These are phyloP conservation scores for Triticum timopheevii DNA, from an alignment of 176 grass and related monocot genomes.

Conservation along the genomic window DNA sequence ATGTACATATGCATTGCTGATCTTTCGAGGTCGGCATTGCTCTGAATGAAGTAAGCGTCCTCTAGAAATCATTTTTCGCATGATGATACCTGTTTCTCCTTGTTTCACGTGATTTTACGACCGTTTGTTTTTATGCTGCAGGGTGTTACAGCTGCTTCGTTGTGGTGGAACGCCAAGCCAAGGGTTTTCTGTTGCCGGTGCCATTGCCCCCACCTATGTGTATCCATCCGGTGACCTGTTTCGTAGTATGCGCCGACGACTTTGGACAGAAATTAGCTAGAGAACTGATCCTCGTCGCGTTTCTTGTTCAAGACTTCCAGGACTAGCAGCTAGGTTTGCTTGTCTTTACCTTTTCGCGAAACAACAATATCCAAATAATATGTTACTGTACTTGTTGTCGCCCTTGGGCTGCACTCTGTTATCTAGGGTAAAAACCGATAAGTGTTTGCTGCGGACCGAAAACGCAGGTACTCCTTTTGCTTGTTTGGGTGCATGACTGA, in stretches of 20 bases:
- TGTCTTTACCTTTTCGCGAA: neutral
- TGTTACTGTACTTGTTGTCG: neutral
- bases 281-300: neutral
- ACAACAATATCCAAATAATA: neutral
- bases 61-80: neutral
- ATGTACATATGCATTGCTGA: slow-evolving; percentile 36
- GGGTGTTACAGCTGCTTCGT: slow-evolving; percentile 26
- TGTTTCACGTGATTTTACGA: neutral
- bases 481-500: neutral
- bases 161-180: neutral
- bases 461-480: neutral
- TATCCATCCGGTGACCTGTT: neutral
- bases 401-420: neutral
- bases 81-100: neutral
- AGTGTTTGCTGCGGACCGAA: neutral
- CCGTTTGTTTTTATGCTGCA: neutral
- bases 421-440: neutral
- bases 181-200: neutral
- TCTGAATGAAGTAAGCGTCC: slow-evolving; percentile 25
- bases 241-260: slow-evolving; percentile 20
- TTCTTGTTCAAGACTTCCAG: slow-evolving; percentile 5
- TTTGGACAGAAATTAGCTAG: neutral
- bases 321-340: neutral
- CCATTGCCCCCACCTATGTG: neutral
- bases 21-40: neutral